Conservation (phyloP, 805 yeast genomes). For the Millerago galiae region DNA sequence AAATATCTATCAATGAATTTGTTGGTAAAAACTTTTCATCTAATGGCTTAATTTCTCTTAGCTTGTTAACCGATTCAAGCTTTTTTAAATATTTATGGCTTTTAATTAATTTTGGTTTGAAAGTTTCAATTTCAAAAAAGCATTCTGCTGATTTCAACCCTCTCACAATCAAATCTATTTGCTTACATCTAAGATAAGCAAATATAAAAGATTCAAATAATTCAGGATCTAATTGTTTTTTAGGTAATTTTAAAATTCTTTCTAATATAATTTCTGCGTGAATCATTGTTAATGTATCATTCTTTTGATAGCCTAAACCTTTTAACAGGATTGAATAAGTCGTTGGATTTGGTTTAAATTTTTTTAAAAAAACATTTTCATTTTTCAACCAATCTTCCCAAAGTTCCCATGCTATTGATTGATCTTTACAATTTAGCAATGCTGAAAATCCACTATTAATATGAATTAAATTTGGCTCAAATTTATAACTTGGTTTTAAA, state of each 20-base stretch:
- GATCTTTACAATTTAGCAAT: conserved; percentile 33
- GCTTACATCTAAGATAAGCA: conserved; percentile 12
- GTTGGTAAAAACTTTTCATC: conserved; percentile 16
- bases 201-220: conserved; percentile 15
- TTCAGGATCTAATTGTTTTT: conserved; percentile 10
- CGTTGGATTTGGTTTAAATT: conserved; percentile 26
- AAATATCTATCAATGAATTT: conserved; percentile 14
- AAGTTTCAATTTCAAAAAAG: conserved; percentile 14
- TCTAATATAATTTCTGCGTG: conserved; percentile 12
- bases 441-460: conserved; percentile 42
- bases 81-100: conserved; percentile 1
- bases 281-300: conserved; percentile 5
- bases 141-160: conserved; percentile 15
- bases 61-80: not conserved
- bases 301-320: conserved; percentile 13
- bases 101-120: conserved; percentile 1
- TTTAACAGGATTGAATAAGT: conserved; percentile 27
- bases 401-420: conserved; percentile 32
- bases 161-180: conserved; percentile 12
- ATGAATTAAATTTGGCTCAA: conserved; percentile 32
- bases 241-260: conserved; percentile 9
- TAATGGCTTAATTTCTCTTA: conserved; percentile 5
- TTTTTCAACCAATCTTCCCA: conserved; percentile 26
- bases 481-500: conserved; percentile 22
- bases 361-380: conserved; percentile 13